Evolutionary conservation across 2,329 filamentous ascomycete genomes (phyloP).

Genomic region (Fusarium sororula): DNA sequence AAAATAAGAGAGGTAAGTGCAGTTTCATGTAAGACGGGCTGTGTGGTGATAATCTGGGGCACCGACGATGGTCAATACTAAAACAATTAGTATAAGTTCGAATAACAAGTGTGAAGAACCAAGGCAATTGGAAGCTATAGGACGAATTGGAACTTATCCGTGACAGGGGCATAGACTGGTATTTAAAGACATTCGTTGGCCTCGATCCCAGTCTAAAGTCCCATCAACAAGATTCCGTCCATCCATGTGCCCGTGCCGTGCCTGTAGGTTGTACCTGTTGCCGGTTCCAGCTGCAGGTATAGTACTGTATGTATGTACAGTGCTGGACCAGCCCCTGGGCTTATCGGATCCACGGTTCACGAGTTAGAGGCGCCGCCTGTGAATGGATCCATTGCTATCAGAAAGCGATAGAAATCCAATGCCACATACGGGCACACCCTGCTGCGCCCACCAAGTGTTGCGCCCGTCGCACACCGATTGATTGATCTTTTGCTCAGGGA

Average conservation of each 20-base stretch:
- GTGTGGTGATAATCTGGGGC: conserved; percentile 22
- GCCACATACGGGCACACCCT: conserved; percentile 27
- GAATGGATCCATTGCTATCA: conserved; percentile 33
- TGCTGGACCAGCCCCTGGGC: conserved; percentile 12
- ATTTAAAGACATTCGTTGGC: conserved; percentile 26
- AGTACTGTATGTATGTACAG: not conserved
- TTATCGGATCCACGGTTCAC: conserved; percentile 38
- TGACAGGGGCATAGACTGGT: conserved; percentile 24
- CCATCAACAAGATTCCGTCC: conserved; percentile 10
- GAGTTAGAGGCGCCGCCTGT: conserved; percentile 10
- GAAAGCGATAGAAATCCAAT: conserved; percentile 29
- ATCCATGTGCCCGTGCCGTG: conserved; percentile 18
- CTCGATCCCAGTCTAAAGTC: conserved; percentile 5
- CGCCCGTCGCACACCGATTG: conserved; percentile 41
- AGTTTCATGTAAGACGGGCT: conserved; percentile 28
- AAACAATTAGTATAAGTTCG: conserved; percentile 40
- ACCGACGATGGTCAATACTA: conserved; percentile 34
- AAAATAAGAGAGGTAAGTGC: conserved; percentile 17
- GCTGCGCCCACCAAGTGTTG: conserved; percentile 31
- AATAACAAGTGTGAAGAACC: conserved; percentile 8
- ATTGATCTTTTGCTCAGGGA: conserved; percentile 32
- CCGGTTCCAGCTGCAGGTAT: not conserved
- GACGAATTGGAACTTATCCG: conserved; percentile 6
- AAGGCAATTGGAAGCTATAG: conserved; percentile 20
- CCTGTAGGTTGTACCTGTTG: conserved; percentile 4